Evolutionary conservation across 495 filamentous ascomycete genomes (phyloP), one percentile per base, ranked within the genome.

Genomic region (Penicillium paxilli): DNA sequence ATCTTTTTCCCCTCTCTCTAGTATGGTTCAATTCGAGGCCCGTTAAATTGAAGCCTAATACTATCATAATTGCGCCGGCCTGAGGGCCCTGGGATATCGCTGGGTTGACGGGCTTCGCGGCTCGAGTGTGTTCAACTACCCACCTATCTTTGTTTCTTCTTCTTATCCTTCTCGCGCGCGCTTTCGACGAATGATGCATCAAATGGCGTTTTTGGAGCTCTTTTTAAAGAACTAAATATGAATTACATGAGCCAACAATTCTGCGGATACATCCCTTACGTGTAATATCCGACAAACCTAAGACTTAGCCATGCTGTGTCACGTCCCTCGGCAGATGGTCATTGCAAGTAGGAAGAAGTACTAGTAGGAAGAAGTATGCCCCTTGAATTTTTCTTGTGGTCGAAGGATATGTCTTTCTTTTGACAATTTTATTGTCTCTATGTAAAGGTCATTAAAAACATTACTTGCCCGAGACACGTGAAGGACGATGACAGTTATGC

Each of bases 21-120:
- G 85, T 54, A 98, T 98, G 92, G 92, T 98, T 28, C 94, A 98
- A 72, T 98, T 98, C 64, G 92, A 98, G 75, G 95, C 95, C 45
- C 85, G 93, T 62, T 97, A 60, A 73, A 59, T 26, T 42, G 23
- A 35, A 9, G 14, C 12, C 14, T 2, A 32, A 32, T 16, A 16
- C 5, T 23, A 5, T 33, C 25, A 11, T 10, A 47, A 37, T n/a
- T 17, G 14, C 4, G 14, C 17, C 16, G 45, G 17, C 16, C 21
- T 20, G 32, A 35, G 40, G 5, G 22, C 30, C 22, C 22, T 30
- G 46, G 40, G 40, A 49, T 20, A 20, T 32, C 41, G 40, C 10
- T 51, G 53, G 63, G 54, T 58, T 54, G 55, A 55, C 38, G 58
- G 48, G 40, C 57, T 26, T 20, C 32, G 47, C 40, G 40, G 14